Evolutionary conservation across 1,284 basidiomycete genomes (phyloP).

Genomic region (Inonotus hispidus): DNA sequence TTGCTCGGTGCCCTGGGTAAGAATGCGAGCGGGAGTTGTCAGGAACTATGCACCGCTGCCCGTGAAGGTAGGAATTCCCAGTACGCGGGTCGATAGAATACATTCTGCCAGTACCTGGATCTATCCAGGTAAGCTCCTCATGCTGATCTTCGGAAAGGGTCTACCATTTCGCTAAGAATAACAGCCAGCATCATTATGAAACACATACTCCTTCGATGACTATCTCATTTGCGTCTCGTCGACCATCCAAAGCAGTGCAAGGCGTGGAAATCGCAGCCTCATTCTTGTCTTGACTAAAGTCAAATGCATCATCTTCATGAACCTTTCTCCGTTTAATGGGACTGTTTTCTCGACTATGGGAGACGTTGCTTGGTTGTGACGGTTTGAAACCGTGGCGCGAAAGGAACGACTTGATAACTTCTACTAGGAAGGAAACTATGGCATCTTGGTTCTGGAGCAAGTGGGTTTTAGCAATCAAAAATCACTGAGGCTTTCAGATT

Average conservation of each 20-base stretch:
- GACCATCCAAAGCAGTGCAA: too few species aligned
- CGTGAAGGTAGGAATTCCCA: conserved; percentile 41
- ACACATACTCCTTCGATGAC: background rate
- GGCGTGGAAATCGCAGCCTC: background rate
- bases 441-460: conserved; percentile 44
- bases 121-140: conserved; percentile 48
- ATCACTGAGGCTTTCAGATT: conserved; percentile 20
- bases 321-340: conserved; percentile 38
- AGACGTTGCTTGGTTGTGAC: conserved; percentile 2
- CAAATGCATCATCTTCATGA: conserved; percentile 24
- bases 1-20: conserved; percentile 20
- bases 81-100: conserved; percentile 66
- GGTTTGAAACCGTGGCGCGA: conserved; percentile 52
- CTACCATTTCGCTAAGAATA: background rate
- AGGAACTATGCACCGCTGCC: background rate
- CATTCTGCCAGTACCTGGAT: conserved; percentile 58
- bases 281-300: background rate
- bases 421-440: conserved; percentile 51
- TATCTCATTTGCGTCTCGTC: background rate
- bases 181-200: background rate
- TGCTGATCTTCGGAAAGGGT: background rate
- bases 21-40: background rate
- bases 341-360: conserved; percentile 23
- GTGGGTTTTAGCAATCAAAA: background rate
- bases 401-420: conserved; percentile 62